Percentiles rank a stretch among this genome's conserved stretches.
Conservation (phyloP, 495 filamentous ascomycete genomes). For the Podospora appendiculata region DNA sequence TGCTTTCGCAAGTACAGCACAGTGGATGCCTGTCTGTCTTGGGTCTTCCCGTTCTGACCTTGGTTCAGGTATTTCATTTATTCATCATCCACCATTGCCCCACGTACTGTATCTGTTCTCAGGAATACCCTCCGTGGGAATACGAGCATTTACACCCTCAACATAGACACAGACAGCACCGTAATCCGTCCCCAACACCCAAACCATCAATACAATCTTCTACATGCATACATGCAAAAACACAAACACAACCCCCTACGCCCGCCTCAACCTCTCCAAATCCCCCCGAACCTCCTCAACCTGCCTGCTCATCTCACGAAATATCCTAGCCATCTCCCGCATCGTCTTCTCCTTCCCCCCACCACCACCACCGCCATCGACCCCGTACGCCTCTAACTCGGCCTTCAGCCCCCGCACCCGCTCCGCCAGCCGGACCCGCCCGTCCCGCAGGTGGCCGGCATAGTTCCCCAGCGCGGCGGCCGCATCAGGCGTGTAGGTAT, state of each 20-base stretch:
- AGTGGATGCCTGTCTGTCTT: too few species aligned
- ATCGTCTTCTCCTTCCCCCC: slow-evolving; percentile 36
- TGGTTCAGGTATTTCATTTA: neutral
- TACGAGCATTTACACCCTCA: too few species aligned
- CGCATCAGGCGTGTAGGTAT: slow-evolving; percentile 53
- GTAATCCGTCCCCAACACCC: neutral
- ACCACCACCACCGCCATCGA: slow-evolving; percentile 1
- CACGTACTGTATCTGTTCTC: too few species aligned
- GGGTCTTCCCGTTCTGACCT: too few species aligned
- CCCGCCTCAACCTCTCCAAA: slow-evolving; percentile 42
- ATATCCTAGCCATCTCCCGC: slow-evolving; percentile 55
- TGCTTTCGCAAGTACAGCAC: too few species aligned
- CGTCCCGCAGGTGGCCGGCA: slow-evolving; percentile 44
- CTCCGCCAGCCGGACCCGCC: slow-evolving; percentile 40
- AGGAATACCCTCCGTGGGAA: too few species aligned
- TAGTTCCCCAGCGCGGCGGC: slow-evolving; percentile 50
- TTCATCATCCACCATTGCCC: neutral
- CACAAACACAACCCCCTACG: slow-evolving; percentile 2
- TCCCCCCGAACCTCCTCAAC: slow-evolving; percentile 49
- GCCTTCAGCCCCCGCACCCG: slow-evolving; percentile 32
- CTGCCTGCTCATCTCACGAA: slow-evolving; percentile 44
- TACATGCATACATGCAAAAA: neutral
- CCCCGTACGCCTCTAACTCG: slow-evolving; percentile 49
- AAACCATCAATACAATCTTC: neutral
- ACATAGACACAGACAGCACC: too few species aligned